These are phyloP conservation scores for Salix purpurea DNA, from an alignment of 345 rosid species.

Conservation along the genomic window DNA sequence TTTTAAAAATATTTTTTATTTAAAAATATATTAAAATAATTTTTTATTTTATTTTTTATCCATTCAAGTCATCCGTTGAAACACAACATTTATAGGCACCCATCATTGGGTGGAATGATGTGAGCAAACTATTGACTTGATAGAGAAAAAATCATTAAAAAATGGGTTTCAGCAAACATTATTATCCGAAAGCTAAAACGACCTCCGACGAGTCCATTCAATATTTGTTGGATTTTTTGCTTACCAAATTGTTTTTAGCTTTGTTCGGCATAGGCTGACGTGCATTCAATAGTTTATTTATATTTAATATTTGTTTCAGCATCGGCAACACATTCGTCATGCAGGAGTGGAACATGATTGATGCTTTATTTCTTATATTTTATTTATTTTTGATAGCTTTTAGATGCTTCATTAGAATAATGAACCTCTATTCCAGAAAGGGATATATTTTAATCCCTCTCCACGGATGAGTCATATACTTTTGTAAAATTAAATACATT, in stretches of 20 bases:
- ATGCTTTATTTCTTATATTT: too few species aligned
- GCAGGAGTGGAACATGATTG: too few species aligned
- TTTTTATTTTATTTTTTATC: too few species aligned
- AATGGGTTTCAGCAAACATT: neutral
- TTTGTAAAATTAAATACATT: too few species aligned
- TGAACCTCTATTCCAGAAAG: too few species aligned
- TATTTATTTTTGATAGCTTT: too few species aligned
- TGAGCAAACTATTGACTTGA: slow-evolving; percentile 2
- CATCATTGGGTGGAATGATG: slow-evolving; percentile 17
- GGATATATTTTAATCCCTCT: neutral
- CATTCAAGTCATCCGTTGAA: slow-evolving; percentile 1
- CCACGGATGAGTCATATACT: too few species aligned
- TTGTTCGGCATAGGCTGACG: neutral
- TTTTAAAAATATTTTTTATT: too few species aligned
- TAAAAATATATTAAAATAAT: too few species aligned
- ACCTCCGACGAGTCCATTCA: neutral
- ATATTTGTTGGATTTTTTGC: neutral
- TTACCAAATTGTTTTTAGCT: neutral
- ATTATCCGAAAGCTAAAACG: neutral
- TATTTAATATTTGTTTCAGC: neutral
- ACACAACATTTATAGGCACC: neutral
- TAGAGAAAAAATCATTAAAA: neutral
- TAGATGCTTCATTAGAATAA: too few species aligned
- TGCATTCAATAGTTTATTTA: neutral
- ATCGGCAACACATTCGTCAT: too few species aligned